Evolutionary conservation across 164 flowering plant genomes (phyloP).

Genomic region (Taxillus chinensis): DNA sequence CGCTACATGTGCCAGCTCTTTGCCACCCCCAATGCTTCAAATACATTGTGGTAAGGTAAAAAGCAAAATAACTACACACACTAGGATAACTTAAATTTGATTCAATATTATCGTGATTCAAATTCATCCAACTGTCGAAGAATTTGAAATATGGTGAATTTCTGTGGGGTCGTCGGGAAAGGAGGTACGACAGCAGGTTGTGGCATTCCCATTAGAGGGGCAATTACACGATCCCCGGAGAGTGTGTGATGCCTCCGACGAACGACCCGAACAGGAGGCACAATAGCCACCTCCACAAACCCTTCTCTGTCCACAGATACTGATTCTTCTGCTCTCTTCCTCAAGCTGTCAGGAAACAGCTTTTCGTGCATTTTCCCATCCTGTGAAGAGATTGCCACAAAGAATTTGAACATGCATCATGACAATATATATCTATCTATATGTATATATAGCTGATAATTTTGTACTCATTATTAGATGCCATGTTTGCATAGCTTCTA

Average conservation of each 20-base stretch:
- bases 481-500: no score
- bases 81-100: no score
- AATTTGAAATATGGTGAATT: constrained; percentile 23
- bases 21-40: no score
- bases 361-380: constrained; percentile 26
- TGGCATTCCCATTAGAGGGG: constrained; percentile 17
- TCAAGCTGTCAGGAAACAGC: constrained; percentile 17
- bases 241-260: constrained; percentile 47
- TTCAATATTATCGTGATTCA: constrained; percentile 7
- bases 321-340: constrained; percentile 26
- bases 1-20: no score
- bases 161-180: constrained; percentile 14
- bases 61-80: no score
- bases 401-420: no score
- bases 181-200: constrained; percentile 18
- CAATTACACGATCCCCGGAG: constrained; percentile 7
- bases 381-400: constrained; percentile 12
- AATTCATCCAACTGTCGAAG: constrained; percentile 24
- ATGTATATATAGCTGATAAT: no score
- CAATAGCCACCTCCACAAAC: constrained; percentile 8
- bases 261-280: constrained; percentile 24
- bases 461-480: no score
- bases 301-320: constrained; percentile 14
- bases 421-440: no score
- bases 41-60: no score